Percentiles rank a stretch among this genome's conserved stretches.
These are phyloP conservation scores for Fusarium ambrosium DNA, from an alignment of 2,329 filamentous ascomycete genomes.

Conservation along the genomic window DNA sequence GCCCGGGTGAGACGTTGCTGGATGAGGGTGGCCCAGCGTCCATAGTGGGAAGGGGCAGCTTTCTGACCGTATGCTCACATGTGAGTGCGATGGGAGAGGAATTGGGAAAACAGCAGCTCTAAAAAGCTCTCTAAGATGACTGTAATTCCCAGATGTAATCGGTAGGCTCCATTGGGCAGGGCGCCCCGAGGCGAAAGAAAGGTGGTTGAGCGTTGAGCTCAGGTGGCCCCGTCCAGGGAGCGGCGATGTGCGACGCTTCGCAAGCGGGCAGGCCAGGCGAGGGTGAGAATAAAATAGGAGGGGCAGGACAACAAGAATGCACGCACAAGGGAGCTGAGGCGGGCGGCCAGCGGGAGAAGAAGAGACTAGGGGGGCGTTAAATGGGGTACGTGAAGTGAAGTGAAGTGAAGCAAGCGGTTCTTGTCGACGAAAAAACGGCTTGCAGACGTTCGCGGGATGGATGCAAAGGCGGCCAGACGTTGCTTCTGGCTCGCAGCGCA, in stretches of 20 bases:
- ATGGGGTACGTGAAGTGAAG: conserved; percentile 23
- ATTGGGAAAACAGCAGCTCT: conserved; percentile 37
- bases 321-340: conserved; percentile 34
- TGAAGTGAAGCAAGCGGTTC: conserved; percentile 8
- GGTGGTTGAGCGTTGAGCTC: conserved; percentile 30
- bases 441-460: conserved; percentile 28
- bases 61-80: conserved; percentile 39
- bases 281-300: conserved; percentile 38
- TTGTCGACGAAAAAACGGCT: conserved; percentile 33
- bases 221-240: conserved; percentile 17
- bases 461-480: conserved; percentile 19
- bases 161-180: conserved; percentile 42
- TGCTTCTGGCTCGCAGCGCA: conserved; percentile 24
- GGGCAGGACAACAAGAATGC: conserved; percentile 34
- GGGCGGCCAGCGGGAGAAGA: conserved; percentile 27
- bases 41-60: conserved; percentile 39
- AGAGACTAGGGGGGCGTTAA: conserved; percentile 21
- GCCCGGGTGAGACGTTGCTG: conserved; percentile 52
- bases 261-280: conserved; percentile 25
- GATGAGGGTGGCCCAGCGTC: conserved; percentile 45
- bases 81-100: conserved; percentile 20
- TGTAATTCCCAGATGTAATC: conserved; percentile 27
- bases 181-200: conserved; percentile 14
- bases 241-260: conserved; percentile 28
- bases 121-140: conserved; percentile 42